phyloP scores from a whole-genome alignment of 78 protist species.

The Guillardia theta region DNA sequence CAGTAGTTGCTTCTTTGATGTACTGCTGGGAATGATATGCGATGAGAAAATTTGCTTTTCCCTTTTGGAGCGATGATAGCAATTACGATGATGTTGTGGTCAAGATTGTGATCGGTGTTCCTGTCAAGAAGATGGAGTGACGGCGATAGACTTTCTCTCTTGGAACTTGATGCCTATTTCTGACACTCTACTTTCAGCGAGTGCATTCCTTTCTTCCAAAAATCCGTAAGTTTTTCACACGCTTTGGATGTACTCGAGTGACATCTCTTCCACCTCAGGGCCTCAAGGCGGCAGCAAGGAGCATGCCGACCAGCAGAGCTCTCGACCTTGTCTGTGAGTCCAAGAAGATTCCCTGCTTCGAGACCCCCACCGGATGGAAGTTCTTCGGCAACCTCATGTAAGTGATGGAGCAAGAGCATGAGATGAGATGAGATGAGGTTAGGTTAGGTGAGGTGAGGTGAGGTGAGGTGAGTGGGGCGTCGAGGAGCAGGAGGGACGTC shows the following conservation, averaged over 20 bases:
- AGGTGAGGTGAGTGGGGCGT: not conserved
- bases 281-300: conserved; percentile 88
- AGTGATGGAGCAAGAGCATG: too few relatives aligned
- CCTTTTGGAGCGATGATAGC: not conserved
- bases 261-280: not conserved
- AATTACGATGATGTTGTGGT: too few relatives aligned
- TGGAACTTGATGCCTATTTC: too few relatives aligned
- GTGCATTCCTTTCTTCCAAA: not conserved
- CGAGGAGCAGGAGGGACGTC: not conserved
- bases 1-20: not conserved
- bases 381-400: conserved; percentile 97
- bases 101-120: too few relatives aligned
- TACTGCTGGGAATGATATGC: not conserved
- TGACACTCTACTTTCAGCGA: too few relatives aligned
- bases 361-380: conserved; percentile 91
- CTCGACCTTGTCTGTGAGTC: conserved; percentile 36
- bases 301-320: conserved; percentile 93
- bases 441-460: not conserved
- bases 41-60: not conserved
- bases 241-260: not conserved
- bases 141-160: too few relatives aligned
- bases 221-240: not conserved
- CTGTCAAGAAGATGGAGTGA: too few relatives aligned
- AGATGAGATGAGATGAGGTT: not conserved
- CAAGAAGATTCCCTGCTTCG: conserved; percentile 41